Conservation (phyloP, 2,329 filamentous ascomycete species). For the Thielaviopsis punctulata region DNA sequence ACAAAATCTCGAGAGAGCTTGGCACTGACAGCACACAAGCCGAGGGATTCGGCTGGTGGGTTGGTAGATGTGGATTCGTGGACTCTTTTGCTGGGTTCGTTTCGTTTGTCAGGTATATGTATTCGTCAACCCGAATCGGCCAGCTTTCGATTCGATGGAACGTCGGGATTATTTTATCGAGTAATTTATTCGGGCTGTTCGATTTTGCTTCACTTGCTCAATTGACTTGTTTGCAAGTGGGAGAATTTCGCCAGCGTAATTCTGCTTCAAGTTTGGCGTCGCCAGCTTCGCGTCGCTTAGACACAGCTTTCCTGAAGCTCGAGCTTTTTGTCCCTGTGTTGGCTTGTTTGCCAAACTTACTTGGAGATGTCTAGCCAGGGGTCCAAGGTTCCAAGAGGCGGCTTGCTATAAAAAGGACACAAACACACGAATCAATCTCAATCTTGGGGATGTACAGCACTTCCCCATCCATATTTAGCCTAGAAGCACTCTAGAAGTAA, state of each 20-base stretch:
- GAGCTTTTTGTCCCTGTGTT: neutral
- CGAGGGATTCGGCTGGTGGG: neutral
- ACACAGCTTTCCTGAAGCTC: neutral
- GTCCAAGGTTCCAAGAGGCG: neutral
- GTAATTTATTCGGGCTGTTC: neutral
- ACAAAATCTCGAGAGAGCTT: no score
- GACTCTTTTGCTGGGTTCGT: neutral
- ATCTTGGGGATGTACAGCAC: neutral
- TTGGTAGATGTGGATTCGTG: neutral
- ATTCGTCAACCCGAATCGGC: no score
- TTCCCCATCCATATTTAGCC: neutral
- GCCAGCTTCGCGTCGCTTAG: no score
- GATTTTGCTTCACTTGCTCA: neutral
- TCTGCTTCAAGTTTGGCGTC: neutral
- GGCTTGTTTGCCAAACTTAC: neutral
- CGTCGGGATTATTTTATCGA: no score
- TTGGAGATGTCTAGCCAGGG: neutral
- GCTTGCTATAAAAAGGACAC: neutral
- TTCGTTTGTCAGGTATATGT: neutral
- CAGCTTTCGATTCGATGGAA: no score
- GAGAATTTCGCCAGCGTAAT: neutral
- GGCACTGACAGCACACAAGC: no score
- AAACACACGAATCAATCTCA: neutral
- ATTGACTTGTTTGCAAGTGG: neutral
- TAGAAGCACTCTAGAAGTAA: neutral